Evolutionary conservation across 148 eudicot genomes (phyloP), one percentile per base, ranked within the genome.

Genomic region (Rhododendron ferrugineum): DNA sequence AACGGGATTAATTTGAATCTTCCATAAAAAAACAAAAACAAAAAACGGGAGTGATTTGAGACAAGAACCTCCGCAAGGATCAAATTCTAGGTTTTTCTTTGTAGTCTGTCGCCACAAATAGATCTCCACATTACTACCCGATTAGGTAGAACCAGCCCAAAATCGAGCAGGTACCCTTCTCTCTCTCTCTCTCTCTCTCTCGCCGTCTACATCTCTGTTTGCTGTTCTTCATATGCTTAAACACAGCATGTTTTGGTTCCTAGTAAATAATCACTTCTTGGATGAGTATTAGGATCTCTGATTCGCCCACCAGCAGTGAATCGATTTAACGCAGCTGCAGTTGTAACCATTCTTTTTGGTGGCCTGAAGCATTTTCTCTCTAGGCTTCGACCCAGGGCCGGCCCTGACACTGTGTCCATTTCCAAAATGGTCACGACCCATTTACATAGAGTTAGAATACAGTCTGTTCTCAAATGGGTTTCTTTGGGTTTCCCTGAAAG

Each of bases 381-480:
- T 60, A 60, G 68, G 60, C 22, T 56, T 56, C 60, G 15, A 56
- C 60, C 23, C 60, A 56, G 60, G 60, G 60, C 60, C 60, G 60
- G 28, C 70, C 70, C 30, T 10, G 70, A 8, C n/a, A 72, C 68
- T 36, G 11, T 85, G 15, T 70, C 54, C 56, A 22, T 70, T 49
- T 13, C 50, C 44, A 46, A 60, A 73, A 74, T 62, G 78, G 78
- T 50, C 46, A 90, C 90, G 93, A 88, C 83, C 88, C 88, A 88
- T 89, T 82, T 90, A 7, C 87, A 79, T 58, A 92, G 88, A 85
- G 87, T 83, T 49, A 89, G 86, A 86, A 60, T 46, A 30, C 37
- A 52, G 5, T 84, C 84, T 86, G 22, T 86, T 86, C 56, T 90
- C 56, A 90, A 84, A 84, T 90, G 89, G 86, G 89, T 87, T 84